phyloP scores from a whole-genome alignment of 192 early-diverging fungal genomes.

The Linnemannia hyalina region DNA sequence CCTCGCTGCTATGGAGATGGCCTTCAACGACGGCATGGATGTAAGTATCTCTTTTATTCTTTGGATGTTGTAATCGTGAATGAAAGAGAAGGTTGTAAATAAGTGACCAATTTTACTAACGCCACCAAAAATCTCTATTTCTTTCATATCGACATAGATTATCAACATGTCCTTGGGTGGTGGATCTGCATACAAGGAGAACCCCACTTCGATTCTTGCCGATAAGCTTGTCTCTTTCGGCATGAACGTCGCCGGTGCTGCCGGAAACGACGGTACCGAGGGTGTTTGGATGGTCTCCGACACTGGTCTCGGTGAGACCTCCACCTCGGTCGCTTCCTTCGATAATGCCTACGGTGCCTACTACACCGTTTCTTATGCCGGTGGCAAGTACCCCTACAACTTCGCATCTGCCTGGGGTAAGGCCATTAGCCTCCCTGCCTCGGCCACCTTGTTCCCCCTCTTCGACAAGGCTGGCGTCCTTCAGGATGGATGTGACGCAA shows the following conservation, averaged over 20 bases:
- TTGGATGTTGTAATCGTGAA: background rate
- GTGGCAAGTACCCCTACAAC: conserved; percentile 11
- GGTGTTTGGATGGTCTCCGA: conserved; percentile 71
- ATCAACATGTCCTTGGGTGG: conserved; percentile 81
- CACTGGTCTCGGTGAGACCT: conserved; percentile 67
- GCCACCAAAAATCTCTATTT: background rate
- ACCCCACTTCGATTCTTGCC: conserved; percentile 63
- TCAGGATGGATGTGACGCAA: conserved; percentile 27
- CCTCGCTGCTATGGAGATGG: conserved; percentile 80
- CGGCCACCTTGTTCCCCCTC: conserved; percentile 31
- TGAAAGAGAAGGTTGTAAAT: background rate
- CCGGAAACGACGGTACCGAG: conserved; percentile 82
- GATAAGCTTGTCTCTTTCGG: conserved; percentile 61
- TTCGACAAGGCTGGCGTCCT: conserved; percentile 28
- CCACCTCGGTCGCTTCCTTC: conserved; percentile 72
- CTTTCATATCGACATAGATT: conserved; percentile 34
- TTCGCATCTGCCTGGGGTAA: conserved; percentile 13
- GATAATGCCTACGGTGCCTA: conserved; percentile 56
- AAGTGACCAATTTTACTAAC: background rate
- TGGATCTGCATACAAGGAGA: conserved; percentile 66
- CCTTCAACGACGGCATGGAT: conserved; percentile 78
- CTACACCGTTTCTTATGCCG: conserved; percentile 30
- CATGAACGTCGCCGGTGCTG: conserved; percentile 71
- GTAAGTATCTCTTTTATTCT: conserved; percentile 56
- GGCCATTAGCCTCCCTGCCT: conserved; percentile 55